These are phyloP conservation scores for Fusarium anguioides DNA, from an alignment of 2,329 filamentous ascomycete genomes.

Conservation along the genomic window DNA sequence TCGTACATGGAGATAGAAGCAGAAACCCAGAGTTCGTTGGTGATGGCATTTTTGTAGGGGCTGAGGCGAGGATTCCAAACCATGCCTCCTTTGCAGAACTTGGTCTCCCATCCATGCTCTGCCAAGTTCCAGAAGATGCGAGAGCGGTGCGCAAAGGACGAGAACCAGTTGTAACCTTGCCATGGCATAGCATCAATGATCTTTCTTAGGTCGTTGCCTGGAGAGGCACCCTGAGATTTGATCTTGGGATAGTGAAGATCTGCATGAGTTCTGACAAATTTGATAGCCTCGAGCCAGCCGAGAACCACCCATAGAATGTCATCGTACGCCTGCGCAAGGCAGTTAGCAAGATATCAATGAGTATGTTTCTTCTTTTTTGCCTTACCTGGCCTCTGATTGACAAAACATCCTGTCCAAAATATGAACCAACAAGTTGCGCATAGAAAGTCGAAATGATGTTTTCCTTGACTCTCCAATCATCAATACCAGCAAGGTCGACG, in stretches of 20 bases:
- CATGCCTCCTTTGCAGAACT: slow-evolving; percentile 88
- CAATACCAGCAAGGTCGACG: slow-evolving; percentile 48
- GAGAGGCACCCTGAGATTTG: slow-evolving; percentile 8
- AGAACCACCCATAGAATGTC: slow-evolving; percentile 97
- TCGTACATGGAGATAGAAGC: slow-evolving; percentile 91
- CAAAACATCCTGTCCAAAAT: slow-evolving; percentile 87
- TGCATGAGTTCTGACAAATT: slow-evolving; percentile 79
- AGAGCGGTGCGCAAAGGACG: slow-evolving; percentile 83
- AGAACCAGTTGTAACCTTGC: slow-evolving; percentile 81
- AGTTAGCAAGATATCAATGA: neutral
- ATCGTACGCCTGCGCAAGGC: slow-evolving; percentile 76
- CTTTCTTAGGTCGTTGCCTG: slow-evolving; percentile 42
- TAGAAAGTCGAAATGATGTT: slow-evolving; percentile 89
- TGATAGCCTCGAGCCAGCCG: slow-evolving; percentile 85
- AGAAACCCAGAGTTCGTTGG: slow-evolving; percentile 88
- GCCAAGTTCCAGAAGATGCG: slow-evolving; percentile 88
- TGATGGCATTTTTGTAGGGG: slow-evolving; percentile 97
- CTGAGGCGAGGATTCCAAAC: slow-evolving; percentile 83
- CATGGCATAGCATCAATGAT: slow-evolving; percentile 64
- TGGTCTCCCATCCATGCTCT: slow-evolving; percentile 81
- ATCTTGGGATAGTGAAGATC: slow-evolving; percentile 65
- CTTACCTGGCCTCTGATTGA: slow-evolving; percentile 71
- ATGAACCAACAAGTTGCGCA: slow-evolving; percentile 78
- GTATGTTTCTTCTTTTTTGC: too few relatives aligned
- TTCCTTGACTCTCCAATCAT: slow-evolving; percentile 67